Evolutionary conservation across 1,139 yeast genomes (phyloP), one percentile per base, ranked within the genome.

Genomic region (Scheffersomyces segobiensis): DNA sequence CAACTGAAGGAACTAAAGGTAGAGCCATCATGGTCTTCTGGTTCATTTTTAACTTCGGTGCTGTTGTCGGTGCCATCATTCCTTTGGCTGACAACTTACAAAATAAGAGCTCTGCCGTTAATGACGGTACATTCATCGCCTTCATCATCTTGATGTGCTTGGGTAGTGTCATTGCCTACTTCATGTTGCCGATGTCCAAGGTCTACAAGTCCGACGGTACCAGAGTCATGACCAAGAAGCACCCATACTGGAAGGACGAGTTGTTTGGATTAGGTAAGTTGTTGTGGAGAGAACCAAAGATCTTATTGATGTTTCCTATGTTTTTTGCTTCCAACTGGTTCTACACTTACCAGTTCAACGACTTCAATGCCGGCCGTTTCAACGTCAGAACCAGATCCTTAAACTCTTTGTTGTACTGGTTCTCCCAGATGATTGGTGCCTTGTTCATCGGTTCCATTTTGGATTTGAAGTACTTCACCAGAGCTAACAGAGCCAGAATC

Each of bases 241-340:
- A 78, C 66, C 87, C 87, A 24, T 69, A 81, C 64, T 74, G 84
- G 78, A 74, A 75, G 65, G 68, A 73, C 20, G 89, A 86, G 66
- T 63, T 85, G 55, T 62, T 68, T 47, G 82, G 77, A 42, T 74
- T 85, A 66, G 68, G 71, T 60, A 67, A 66, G 57, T 69, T 82
- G 55, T 74, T 86, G 63, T 71, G 70, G 55, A 65, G 67, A 46
- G 87, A 86, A 63, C 85, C 86, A 56, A 76, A 72, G 65, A 80
- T 82, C 57, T 68, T 76, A 53, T 66, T 81, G 42, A 65, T 86
- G 67, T 84, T 85, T 79, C 87, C 87, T 51, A 81, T 85, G 85
- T 86, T 86, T 69, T 83, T 84, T 65, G 80, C 87, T 21, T 83
- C 89, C 50, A 86, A 86, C 75, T 85, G 87, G 87, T 86, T 85